Evolutionary conservation across 2,329 filamentous ascomycete genomes (phyloP), one percentile per base, ranked within the genome.

Genomic region (Clarireedia paspali): DNA sequence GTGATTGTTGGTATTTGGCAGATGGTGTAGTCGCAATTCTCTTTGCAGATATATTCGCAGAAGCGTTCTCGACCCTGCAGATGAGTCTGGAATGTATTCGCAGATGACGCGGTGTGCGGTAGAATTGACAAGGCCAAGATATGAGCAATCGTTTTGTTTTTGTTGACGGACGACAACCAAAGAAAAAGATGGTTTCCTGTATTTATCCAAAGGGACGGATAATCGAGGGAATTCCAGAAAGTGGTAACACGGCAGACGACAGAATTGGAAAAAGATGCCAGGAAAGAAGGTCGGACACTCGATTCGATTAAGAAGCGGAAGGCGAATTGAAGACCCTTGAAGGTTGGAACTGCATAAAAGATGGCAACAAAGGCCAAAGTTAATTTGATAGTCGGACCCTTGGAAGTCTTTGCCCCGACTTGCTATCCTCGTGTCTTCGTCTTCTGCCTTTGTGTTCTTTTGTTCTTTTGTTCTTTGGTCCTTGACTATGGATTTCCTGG

Each of bases 271-370:
- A 23, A 12, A 46, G 50, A 46, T 52, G 14, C 14, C 17, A 42
- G 14, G 39, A 34, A 12, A 24, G 36, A 36, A 47, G 50, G n/a
- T 53, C 20, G 23, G 23, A 7, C 9, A 46, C 6, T 20, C 26
- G 34, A 12, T 15, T 40, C n/a, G 30, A 49, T 14, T 34, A 24
- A 34, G 34, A 47, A 24, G 17, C 10, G 40, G 26, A 47, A 47
- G 50, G 50, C 50, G 50, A 53, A 53, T 38, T 47, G 26, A 24
- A 24, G 40, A 23, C 14, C 15, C 27, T 30, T 7, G 27, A 30
- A 30, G 10, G 27, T 30, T 30, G 7, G 50, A n/a, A 53, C 17
- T 53, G 50, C 39, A 46, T 53, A 53, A 53, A 51, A 39, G 40
- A 9, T 51, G 36, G 15, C 42, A 15, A 39, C 34, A 26, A 30